Evolutionary conservation across 768 basidiomycete species (phyloP), one percentile per base, ranked within the genome.

Genomic region (Rhizopogon rudus): DNA sequence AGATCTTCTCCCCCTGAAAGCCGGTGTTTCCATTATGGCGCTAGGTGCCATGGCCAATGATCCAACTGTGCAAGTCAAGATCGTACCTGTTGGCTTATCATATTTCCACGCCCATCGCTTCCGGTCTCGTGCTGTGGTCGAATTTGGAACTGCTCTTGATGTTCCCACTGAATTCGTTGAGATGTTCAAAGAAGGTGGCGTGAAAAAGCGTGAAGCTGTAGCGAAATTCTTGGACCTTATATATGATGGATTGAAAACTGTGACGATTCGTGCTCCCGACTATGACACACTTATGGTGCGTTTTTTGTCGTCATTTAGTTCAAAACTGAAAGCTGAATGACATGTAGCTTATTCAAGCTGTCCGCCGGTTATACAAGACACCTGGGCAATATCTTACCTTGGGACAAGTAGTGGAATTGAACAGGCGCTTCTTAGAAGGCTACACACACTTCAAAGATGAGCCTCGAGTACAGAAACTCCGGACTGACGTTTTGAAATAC

Each of bases 1-100:
- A 8, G 94, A 98, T 71, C 80, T 98, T 49, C 82, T 98, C 17
- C 97, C 97, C 2, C 80, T 99, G 40, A 99, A 99, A 73, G 97
- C 97, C 29, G 97, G 97, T 5, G 95, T 98, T 37, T 90, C 94
- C 1, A 82, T 98, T 63, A 98, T 99, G 95, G 95, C 97, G 22
- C 80, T 99, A 8, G 97, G 97, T 25, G 95, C 97, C 5, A 96
- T 98, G 93, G 91, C 91, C 9, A 88, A 89, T 58, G 83, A 98
- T 67, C 86, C 93, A 5, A 82, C 76, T 55, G 77, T 95, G 37
- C 82, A 85, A 60, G 93, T 99, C 66, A 91, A 92, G 69, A 92
- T 99, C 58, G 94, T 95, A 67, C 84, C 94, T 67, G 85, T 93
- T 68, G 82, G 88, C 64, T 65, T 88, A 28, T 84, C 82, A 35